Evolutionary conservation across 305 asterid genomes (phyloP).

Genomic region (Lippia alba): DNA sequence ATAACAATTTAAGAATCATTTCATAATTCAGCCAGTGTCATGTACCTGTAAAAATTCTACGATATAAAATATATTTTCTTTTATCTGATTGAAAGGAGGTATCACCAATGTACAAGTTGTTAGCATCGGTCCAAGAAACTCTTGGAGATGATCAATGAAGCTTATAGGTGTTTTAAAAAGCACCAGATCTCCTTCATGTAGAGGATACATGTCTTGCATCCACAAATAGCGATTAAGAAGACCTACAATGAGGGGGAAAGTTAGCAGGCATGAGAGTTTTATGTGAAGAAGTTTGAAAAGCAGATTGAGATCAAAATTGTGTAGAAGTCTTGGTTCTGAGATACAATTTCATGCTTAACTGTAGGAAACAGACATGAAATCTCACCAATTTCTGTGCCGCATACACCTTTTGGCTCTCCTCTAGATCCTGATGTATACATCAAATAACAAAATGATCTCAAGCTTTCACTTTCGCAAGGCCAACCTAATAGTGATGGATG

Average conservation of each 20-base stretch:
- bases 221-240: slow-evolving; percentile 84
- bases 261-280: slow-evolving; percentile 27
- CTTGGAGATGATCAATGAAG: slow-evolving; percentile 94
- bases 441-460: slow-evolving; percentile 84
- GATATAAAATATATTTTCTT: slow-evolving; percentile 49
- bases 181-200: slow-evolving; percentile 60
- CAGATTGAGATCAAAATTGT: slow-evolving; percentile 6
- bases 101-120: slow-evolving; percentile 76
- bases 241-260: slow-evolving; percentile 57
- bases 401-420: slow-evolving; percentile 91
- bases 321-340: slow-evolving; percentile 11
- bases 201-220: slow-evolving; percentile 89
- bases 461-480: slow-evolving; percentile 73
- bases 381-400: slow-evolving; percentile 93
- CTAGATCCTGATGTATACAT: slow-evolving; percentile 96
- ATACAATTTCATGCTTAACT: slow-evolving; percentile 15
- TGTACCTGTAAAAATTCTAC: slow-evolving; percentile 54
- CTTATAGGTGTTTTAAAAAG: slow-evolving; percentile 89
- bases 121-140: slow-evolving; percentile 82
- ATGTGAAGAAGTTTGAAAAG: slow-evolving; percentile 10
- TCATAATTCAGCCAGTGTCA: slow-evolving; percentile 23
- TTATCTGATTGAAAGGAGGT: slow-evolving; percentile 62
- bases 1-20: slow-evolving; percentile 16
- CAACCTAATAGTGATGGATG: slow-evolving; percentile 48
- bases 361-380: slow-evolving; percentile 12